Evolutionary conservation across 345 rosid species (phyloP).

Genomic region (Firmiana major): DNA sequence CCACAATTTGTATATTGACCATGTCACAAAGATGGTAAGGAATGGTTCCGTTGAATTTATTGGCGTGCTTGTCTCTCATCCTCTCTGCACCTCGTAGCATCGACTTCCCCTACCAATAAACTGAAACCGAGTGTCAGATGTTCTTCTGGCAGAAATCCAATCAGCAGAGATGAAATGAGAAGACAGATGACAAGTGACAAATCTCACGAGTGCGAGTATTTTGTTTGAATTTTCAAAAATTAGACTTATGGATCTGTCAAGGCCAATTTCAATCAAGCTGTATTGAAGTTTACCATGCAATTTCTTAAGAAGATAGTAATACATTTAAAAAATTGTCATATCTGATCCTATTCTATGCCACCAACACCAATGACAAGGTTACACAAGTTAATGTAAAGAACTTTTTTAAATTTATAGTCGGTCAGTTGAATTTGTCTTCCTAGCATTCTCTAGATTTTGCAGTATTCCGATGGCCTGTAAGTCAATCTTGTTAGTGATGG

Average conservation of each 20-base stretch:
- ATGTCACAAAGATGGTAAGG: neutral
- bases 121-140: neutral
- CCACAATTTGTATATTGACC: slow-evolving; percentile 27
- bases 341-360: neutral
- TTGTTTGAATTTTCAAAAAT: neutral
- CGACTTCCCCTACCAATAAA: neutral
- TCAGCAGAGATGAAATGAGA: neutral
- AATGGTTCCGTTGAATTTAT: slow-evolving; percentile 5
- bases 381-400: neutral
- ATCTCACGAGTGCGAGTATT: neutral
- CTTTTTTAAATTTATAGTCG: neutral
- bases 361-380: neutral
- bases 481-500: neutral
- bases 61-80: neutral
- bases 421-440: neutral
- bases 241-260: neutral
- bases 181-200: neutral
- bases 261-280: neutral
- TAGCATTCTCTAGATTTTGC: neutral
- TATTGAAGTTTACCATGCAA: neutral
- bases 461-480: neutral
- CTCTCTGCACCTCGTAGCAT: neutral
- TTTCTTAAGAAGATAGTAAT: neutral
- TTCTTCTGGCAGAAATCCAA: neutral
- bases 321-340: neutral